Percentiles rank a stretch among this genome's conserved stretches.
phyloP scores from a whole-genome alignment of 805 yeast genomes.

The Yamadazyma sp. region DNA sequence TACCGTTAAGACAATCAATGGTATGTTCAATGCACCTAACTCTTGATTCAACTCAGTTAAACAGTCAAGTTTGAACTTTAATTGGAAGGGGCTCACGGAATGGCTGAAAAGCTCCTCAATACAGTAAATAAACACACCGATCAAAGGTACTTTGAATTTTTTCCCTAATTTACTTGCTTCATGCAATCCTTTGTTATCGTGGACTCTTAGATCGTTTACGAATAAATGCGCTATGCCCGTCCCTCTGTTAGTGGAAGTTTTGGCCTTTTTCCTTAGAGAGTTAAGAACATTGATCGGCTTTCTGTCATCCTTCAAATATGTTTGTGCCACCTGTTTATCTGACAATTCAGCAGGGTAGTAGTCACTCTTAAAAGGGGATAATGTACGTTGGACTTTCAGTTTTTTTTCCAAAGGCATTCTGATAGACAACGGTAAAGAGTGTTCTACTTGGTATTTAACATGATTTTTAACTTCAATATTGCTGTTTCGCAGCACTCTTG shows the following conservation, averaged over 20 bases:
- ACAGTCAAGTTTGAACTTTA: conserved; percentile 36
- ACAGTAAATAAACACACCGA: conserved; percentile 43
- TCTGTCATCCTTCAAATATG: conserved; percentile 29
- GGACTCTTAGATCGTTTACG: conserved; percentile 44
- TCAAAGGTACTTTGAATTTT: conserved; percentile 29
- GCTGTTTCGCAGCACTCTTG: not conserved
- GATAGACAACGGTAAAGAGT: no score
- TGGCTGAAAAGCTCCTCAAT: conserved; percentile 44
- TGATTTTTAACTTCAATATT: not conserved
- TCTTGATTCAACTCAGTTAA: conserved; percentile 29
- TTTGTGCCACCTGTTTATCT: conserved; percentile 13
- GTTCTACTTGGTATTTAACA: no score
- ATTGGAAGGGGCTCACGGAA: conserved; percentile 42
- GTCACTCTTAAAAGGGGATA: conserved; percentile 13
- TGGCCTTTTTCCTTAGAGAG: conserved; percentile 4
- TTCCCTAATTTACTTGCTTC: conserved; percentile 34
- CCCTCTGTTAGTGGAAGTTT: conserved; percentile 2
- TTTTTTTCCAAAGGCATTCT: conserved; percentile 7
- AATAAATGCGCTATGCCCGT: conserved; percentile 47
- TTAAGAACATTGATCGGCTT: conserved; percentile 27
- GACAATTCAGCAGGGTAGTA: conserved; percentile 16
- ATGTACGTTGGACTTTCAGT: conserved; percentile 1
- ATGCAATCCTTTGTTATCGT: conserved; percentile 44
- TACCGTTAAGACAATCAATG: conserved; percentile 38
- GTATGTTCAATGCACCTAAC: conserved; percentile 35